These are phyloP conservation scores for Citeromyces hawaiiensis DNA, from an alignment of 1,139 yeast genomes.

Conservation along the genomic window DNA sequence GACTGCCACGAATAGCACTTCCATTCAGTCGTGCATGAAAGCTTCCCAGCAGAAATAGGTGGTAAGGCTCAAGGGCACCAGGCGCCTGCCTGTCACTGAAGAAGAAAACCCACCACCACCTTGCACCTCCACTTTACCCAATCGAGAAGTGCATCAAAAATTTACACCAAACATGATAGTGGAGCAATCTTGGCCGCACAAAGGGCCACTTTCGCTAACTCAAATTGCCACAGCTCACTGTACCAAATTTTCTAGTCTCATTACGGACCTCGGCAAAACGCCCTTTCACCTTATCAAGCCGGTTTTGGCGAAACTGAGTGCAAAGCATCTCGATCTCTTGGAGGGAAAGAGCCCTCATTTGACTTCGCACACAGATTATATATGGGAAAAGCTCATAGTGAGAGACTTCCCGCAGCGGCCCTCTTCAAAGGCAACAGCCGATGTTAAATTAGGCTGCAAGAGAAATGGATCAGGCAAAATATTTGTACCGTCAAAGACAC, in stretches of 20 bases:
- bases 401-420: conserved; percentile 18
- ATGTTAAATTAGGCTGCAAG: conserved; percentile 3
- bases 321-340: conserved; percentile 14
- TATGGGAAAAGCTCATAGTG: conserved; percentile 17
- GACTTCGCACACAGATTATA: conserved; percentile 11
- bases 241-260: conserved; percentile 14
- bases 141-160: too few relatives aligned
- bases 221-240: conserved; percentile 14
- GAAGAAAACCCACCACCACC: not conserved
- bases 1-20: too few relatives aligned
- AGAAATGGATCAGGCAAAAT: conserved; percentile 7
- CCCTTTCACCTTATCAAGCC: conserved; percentile 20
- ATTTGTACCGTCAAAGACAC: conserved; percentile 9
- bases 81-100: too few relatives aligned
- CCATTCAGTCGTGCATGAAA: too few relatives aligned
- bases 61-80: too few relatives aligned
- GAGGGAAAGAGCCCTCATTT: conserved; percentile 17
- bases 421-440: not conserved
- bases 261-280: conserved; percentile 16
- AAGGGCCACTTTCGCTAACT: conserved; percentile 12
- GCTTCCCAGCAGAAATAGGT: too few relatives aligned
- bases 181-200: conserved; percentile 1
- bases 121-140: conserved; percentile 5
- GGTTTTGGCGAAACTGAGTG: conserved; percentile 16
- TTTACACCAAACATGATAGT: too few relatives aligned